A percentile compares a stretch with the other conserved stretches of the same genome.
These are phyloP conservation scores for Balansia obtecta DNA, from an alignment of 2,329 filamentous ascomycete species.

Conservation along the genomic window DNA sequence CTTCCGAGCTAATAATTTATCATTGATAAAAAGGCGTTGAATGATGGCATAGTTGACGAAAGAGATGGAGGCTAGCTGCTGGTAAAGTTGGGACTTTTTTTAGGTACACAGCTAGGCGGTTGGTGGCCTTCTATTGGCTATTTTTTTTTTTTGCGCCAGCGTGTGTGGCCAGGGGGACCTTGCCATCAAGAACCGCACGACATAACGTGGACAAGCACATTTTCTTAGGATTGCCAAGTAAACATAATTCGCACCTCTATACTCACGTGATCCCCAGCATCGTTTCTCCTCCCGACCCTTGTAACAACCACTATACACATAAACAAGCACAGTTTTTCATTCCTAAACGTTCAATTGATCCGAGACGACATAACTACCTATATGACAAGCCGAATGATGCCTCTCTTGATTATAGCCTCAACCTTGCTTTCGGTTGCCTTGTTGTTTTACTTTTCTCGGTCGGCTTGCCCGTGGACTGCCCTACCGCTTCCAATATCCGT, in stretches of 20 bases:
- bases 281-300: too few species aligned
- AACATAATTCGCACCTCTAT: too few species aligned
- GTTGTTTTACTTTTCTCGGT: background rate
- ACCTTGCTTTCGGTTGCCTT: slow-evolving; percentile 20
- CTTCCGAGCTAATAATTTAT: too few species aligned
- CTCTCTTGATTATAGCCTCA: slow-evolving; percentile 26
- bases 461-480: slow-evolving; percentile 18
- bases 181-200: too few species aligned
- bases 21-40: too few species aligned
- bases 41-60: background rate
- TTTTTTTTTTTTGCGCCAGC: background rate
- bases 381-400: slow-evolving; percentile 24
- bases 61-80: background rate
- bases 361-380: slow-evolving; percentile 31
- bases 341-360: slow-evolving; percentile 28
- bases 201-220: background rate
- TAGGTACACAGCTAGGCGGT: background rate
- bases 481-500: slow-evolving; percentile 7
- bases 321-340: slow-evolving; percentile 8
- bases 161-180: background rate
- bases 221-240: too few species aligned
- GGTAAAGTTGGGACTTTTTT: background rate
- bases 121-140: background rate
- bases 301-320: too few species aligned
- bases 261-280: too few species aligned